Base-by-base conservation (phyloP, 805 yeast genomes). In the Ogataea chonburiensis region DNA sequence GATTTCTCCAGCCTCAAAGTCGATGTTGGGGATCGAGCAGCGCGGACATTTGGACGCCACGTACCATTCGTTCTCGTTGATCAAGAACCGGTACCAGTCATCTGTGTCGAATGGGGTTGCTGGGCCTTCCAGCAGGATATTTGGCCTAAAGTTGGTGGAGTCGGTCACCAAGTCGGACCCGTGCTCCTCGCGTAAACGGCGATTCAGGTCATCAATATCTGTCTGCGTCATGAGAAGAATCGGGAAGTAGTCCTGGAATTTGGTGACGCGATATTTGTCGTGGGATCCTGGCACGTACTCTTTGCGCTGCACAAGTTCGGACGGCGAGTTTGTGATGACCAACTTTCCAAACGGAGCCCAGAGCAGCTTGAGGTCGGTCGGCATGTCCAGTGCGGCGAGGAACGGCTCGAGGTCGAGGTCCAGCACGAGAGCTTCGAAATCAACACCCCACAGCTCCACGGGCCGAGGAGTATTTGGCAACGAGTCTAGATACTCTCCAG, bases 201-300 rank as follows among this genome's bases (percentile, higher is more conserved):
- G n/a, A 22, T 44, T 43, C 17, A 56, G 29, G 20, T 48, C 48
- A 4, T 27, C 26, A 7, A 56, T 28, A 28, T 56, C 61, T 14
- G 37, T 29, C 11, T 40, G 38, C 8, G 50, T 28, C 46, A 53
- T 47, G 24, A 53, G 24, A 32, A 55, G 28, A 7, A 51, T 36
- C 4, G 60, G 60, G 37, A 37, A 55, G 28, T 55, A 53, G 17
- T 55, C 60, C 29, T 55, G 60, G 34, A 53, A 55, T 32, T 43
- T 43, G 6, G 58, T 47, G 9, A 40, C 32, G 23, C 56, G 40
- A 38, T 29, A 49, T 12, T 28, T n/a, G 9, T 33, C 29, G 24
- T 40, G 25, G 3, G 43, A 38, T 18, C 44, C 44, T 4, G 36
- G 28, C 17, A 18, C 15, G 17, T 26, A 32, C 8, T 26, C 35